phyloP scores from a whole-genome alignment of 2,329 filamentous ascomycete genomes.

The Diaporthe citri region DNA sequence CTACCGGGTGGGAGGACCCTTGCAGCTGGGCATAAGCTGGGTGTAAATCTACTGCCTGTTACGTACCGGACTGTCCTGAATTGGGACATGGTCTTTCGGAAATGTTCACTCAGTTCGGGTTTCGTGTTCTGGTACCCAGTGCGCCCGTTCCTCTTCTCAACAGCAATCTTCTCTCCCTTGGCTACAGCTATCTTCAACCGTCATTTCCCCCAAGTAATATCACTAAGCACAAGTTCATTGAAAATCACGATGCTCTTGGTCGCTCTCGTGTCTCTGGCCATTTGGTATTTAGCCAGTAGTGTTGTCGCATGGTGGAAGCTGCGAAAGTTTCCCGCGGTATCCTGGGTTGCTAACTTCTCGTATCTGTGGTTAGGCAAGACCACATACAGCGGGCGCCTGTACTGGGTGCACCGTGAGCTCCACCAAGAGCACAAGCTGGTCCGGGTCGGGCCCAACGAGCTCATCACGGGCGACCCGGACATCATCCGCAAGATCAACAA shows the following conservation, averaged over 20 bases:
- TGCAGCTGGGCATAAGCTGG: not conserved
- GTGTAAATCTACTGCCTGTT: not conserved
- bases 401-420: constrained; percentile 43
- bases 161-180: not conserved
- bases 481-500: constrained; percentile 40
- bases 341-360: constrained; percentile 47
- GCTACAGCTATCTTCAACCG: not conserved
- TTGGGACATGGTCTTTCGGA: not conserved
- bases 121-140: not conserved
- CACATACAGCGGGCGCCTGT: constrained; percentile 44
- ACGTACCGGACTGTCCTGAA: not conserved
- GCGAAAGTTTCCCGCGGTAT: constrained; percentile 44
- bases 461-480: constrained; percentile 43
- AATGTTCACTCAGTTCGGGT: not conserved
- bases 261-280: not conserved
- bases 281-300: constrained; percentile 40
- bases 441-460: constrained; percentile 45
- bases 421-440: constrained; percentile 45
- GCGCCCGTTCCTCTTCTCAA: not conserved
- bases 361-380: constrained; percentile 49
- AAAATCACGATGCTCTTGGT: not conserved
- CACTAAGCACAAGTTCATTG: too few species aligned
- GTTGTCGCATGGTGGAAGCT: constrained; percentile 41
- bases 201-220: not conserved
- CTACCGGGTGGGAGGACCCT: not conserved